Percentiles rank a stretch among this genome's conserved stretches.
phyloP scores from a whole-genome alignment of 768 basidiomycete species.

The Coprinopsis sp. region DNA sequence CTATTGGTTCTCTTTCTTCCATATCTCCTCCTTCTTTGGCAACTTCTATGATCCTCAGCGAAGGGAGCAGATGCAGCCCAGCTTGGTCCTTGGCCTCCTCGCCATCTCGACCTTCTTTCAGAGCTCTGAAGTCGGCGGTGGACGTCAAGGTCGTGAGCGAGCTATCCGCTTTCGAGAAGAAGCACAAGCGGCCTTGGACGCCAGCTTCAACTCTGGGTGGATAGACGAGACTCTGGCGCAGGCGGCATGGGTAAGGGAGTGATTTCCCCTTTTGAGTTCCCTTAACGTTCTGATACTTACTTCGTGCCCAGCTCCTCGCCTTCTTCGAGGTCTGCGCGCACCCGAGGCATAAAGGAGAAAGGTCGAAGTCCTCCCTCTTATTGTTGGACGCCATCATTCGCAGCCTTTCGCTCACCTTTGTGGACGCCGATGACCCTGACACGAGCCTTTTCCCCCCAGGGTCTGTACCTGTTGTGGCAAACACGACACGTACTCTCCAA shows the following conservation, averaged over 20 bases:
- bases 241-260: slow-evolving; percentile 74
- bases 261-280: slow-evolving; percentile 3
- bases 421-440: slow-evolving; percentile 55
- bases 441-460: slow-evolving; percentile 45
- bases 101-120: slow-evolving; percentile 66
- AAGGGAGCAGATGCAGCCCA: slow-evolving; percentile 60
- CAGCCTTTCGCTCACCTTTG: slow-evolving; percentile 48
- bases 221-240: slow-evolving; percentile 71
- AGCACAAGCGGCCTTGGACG: slow-evolving; percentile 66
- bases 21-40: slow-evolving; percentile 62
- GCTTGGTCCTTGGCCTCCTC: slow-evolving; percentile 56
- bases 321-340: slow-evolving; percentile 72
- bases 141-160: slow-evolving; percentile 45
- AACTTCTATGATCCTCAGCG: slow-evolving; percentile 51
- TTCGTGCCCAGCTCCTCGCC: slow-evolving; percentile 48
- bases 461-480: slow-evolving; percentile 42
- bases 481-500: neutral
- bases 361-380: slow-evolving; percentile 52
- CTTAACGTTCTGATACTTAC: neutral
- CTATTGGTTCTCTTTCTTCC: slow-evolving; percentile 73
- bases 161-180: slow-evolving; percentile 61
- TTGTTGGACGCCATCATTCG: slow-evolving; percentile 69
- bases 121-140: slow-evolving; percentile 57
- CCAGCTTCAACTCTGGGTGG: slow-evolving; percentile 66
- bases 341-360: slow-evolving; percentile 50